Conservation (phyloP, 768 basidiomycete species). For the Leccinum boreale region DNA sequence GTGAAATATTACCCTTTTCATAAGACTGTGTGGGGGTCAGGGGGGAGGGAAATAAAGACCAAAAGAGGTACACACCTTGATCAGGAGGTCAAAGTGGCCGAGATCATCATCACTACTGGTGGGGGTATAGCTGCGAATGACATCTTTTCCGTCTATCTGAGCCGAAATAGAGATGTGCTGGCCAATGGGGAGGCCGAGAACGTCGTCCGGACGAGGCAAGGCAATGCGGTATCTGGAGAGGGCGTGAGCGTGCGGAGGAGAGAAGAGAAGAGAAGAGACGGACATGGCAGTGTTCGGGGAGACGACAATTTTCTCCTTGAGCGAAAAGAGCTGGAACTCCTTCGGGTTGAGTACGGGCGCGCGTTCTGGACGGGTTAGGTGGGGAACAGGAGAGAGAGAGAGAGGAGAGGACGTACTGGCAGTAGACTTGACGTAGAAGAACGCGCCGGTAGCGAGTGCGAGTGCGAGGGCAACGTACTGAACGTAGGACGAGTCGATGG, state of each 20-base stretch:
- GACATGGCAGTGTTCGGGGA: constrained; percentile 97
- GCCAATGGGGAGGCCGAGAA: constrained; percentile 92
- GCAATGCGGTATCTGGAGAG: constrained; percentile 82
- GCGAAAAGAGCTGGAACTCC: constrained; percentile 79
- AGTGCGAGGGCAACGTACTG: constrained; percentile 54
- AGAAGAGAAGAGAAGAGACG: constrained; percentile 23
- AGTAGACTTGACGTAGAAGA: constrained; percentile 52
- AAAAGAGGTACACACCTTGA: constrained; percentile 64
- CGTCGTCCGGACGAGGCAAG: constrained; percentile 67
- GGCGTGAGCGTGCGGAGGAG: background rate
- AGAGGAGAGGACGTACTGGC: constrained; percentile 37
- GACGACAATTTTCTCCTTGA: constrained; percentile 75
- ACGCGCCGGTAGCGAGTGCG: constrained; percentile 44
- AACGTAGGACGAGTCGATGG: constrained; percentile 19
- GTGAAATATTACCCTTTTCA: constrained; percentile 96
- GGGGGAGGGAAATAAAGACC: background rate
- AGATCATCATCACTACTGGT: constrained; percentile 90
- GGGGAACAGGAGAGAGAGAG: background rate
- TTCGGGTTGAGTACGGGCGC: constrained; percentile 72
- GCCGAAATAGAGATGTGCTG: constrained; percentile 94
- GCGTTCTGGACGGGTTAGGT: constrained; percentile 41
- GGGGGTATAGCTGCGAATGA: constrained; percentile 93
- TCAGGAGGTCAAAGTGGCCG: constrained; percentile 93
- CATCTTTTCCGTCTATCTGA: constrained; percentile 85
- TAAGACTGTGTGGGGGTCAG: constrained; percentile 59